A percentile compares a stretch with the other conserved stretches of the same genome.
These are phyloP conservation scores for Sporobolomyces pararoseus DNA, from an alignment of 768 basidiomycete genomes.

Conservation along the genomic window DNA sequence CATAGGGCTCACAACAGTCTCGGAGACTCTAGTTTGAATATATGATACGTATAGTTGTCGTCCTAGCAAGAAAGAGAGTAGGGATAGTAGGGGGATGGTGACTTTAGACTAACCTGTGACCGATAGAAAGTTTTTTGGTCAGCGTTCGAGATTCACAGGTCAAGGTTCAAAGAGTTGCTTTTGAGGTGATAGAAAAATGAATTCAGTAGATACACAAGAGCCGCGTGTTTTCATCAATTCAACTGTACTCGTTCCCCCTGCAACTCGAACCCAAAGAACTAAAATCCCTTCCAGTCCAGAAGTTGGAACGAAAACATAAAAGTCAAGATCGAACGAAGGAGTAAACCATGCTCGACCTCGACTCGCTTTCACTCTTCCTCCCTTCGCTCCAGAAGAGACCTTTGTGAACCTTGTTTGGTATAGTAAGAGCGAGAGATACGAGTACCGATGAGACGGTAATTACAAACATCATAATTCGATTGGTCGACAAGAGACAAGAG, in stretches of 20 bases:
- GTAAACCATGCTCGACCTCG: conserved; percentile 18
- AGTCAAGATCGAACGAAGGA: conserved; percentile 24
- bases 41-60: conserved; percentile 27
- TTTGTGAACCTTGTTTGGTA: not conserved
- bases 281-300: not conserved
- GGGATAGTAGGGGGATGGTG: too few relatives aligned
- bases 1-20: conserved; percentile 3
- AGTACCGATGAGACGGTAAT: conserved; percentile 18
- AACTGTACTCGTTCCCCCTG: not conserved
- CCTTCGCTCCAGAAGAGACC: not conserved
- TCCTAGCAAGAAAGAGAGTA: conserved; percentile 1
- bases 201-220: conserved; percentile 26
- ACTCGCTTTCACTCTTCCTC: not conserved
- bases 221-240: conserved; percentile 29
- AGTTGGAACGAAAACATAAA: not conserved
- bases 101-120: not conserved
- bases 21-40: conserved; percentile 32
- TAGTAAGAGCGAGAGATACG: not conserved
- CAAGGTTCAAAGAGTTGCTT: too few relatives aligned
- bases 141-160: too few relatives aligned
- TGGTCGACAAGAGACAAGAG: not conserved
- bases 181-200: too few relatives aligned
- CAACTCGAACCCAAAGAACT: conserved; percentile 7
- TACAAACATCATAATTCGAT: conserved; percentile 19
- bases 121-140: too few relatives aligned